A percentile compares a stretch with the other conserved stretches of the same genome.
Conservation (phyloP, 2,329 filamentous ascomycete genomes). For the Aspergillus carbonarius region DNA sequence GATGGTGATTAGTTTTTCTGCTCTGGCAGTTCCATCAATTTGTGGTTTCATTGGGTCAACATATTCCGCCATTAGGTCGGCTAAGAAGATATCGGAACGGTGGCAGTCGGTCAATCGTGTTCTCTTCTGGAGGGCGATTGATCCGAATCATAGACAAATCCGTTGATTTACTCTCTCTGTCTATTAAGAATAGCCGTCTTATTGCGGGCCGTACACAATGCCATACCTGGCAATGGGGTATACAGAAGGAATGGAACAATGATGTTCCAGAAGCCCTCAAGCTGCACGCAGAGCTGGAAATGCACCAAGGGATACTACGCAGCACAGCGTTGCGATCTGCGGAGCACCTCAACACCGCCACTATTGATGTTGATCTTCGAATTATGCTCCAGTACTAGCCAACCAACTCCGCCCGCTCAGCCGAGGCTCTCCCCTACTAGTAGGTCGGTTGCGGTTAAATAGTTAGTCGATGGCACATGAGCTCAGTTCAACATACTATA, state of each 20-base stretch:
- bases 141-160: no score
- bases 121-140: no score
- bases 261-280: neutral
- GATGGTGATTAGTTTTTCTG: neutral
- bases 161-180: neutral
- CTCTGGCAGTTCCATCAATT: neutral
- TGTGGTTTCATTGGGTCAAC: neutral
- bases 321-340: neutral
- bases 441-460: neutral
- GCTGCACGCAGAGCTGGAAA: neutral
- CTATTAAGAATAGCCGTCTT: neutral
- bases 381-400: neutral
- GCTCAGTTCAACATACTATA: neutral
- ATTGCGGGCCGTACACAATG: neutral
- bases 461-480: neutral
- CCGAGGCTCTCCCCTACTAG: neutral
- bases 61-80: no score
- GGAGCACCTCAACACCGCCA: neutral
- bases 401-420: neutral
- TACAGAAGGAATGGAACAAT: neutral
- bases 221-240: neutral
- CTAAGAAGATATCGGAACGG: no score
- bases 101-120: no score
- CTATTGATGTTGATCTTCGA: neutral
- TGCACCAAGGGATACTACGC: neutral